phyloP scores from a whole-genome alignment of 1,139 yeast species.

The Debaryomyces robertsiae region DNA sequence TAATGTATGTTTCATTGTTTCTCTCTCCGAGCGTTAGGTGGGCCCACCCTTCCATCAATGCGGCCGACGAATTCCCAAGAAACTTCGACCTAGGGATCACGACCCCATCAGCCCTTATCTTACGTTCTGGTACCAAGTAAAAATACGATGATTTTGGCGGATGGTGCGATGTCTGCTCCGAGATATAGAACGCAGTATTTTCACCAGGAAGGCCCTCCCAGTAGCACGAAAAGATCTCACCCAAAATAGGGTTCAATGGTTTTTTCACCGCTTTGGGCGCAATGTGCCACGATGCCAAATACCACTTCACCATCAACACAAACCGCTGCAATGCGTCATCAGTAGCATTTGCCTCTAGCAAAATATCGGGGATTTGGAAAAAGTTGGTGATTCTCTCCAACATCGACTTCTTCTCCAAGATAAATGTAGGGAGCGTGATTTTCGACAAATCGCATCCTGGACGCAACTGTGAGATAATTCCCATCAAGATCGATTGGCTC shows the following conservation, averaged over 20 bases:
- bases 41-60: constrained; percentile 92
- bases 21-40: constrained; percentile 68
- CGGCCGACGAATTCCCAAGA: constrained; percentile 94
- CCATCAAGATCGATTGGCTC: constrained; percentile 81
- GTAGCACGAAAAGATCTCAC: constrained; percentile 86
- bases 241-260: constrained; percentile 92
- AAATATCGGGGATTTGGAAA: constrained; percentile 76
- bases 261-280: constrained; percentile 98
- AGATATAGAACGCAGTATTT: constrained; percentile 72
- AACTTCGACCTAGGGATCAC: constrained; percentile 86
- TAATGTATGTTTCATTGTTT: constrained; percentile 66
- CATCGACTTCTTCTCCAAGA: constrained; percentile 94
- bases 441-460: constrained; percentile 90
- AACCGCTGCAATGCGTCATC: constrained; percentile 69
- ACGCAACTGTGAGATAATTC: constrained; percentile 85
- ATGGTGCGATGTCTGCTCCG: constrained; percentile 96
- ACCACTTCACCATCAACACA: constrained; percentile 78
- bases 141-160: constrained; percentile 98
- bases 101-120: constrained; percentile 86
- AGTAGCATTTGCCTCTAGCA: constrained; percentile 66
- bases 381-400: constrained; percentile 91
- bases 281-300: constrained; percentile 94
- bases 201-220: constrained; percentile 82
- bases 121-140: constrained; percentile 77
- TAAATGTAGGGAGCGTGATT: constrained; percentile 92